phyloP scores from a whole-genome alignment of 2,329 filamentous ascomycete species.

The Ophiostoma piceae region DNA sequence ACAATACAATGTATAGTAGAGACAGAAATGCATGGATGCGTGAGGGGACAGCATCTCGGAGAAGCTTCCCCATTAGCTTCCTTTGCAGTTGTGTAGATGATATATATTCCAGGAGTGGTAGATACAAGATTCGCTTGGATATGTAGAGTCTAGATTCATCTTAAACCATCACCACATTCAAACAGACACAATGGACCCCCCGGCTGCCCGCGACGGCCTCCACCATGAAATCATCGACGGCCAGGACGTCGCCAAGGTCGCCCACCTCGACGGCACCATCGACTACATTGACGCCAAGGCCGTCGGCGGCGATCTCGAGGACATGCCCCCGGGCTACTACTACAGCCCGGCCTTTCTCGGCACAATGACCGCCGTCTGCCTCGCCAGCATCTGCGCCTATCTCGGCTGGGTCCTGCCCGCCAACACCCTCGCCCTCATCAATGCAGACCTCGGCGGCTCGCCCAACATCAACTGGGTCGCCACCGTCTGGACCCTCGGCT shows the following conservation, averaged over 20 bases:
- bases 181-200: background rate
- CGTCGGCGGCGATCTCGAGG: constrained; percentile 39
- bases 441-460: constrained; percentile 34
- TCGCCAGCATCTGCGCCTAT: constrained; percentile 35
- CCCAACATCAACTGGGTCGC: constrained; percentile 34
- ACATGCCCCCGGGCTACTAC: constrained; percentile 41
- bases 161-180: background rate
- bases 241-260: constrained; percentile 32
- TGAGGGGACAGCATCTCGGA: background rate
- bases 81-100: background rate
- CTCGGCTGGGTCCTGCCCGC: constrained; percentile 36
- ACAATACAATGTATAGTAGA: background rate
- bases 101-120: background rate
- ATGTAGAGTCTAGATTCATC: background rate
- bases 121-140: background rate
- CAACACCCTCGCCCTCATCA: constrained; percentile 36
- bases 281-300: constrained; percentile 41
- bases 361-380: constrained; percentile 35
- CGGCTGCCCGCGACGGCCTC: constrained; percentile 7
- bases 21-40: background rate
- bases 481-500: constrained; percentile 38
- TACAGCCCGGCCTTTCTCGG: constrained; percentile 39
- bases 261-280: constrained; percentile 39
- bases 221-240: constrained; percentile 23
- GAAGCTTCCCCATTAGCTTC: constrained; percentile 6